Percentiles rank a stretch among this genome's conserved stretches.
phyloP scores from a whole-genome alignment of 495 filamentous ascomycete genomes.

The Pseudomonodictys pantanalensis region DNA sequence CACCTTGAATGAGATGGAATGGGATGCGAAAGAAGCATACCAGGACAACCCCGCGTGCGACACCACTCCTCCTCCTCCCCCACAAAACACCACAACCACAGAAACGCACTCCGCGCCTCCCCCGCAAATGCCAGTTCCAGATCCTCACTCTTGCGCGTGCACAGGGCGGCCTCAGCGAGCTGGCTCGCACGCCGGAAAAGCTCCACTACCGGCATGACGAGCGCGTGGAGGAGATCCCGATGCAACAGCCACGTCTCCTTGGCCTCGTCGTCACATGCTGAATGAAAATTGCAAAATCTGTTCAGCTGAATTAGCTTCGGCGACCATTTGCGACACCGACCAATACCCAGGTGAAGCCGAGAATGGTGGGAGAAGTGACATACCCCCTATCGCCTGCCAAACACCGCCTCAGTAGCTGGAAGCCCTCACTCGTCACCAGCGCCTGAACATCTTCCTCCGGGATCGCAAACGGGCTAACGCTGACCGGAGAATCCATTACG shows the following conservation, averaged over 20 bases:
- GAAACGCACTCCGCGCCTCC: constrained; percentile 57
- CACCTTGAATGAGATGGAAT: neutral
- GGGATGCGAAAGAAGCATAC: constrained; percentile 3
- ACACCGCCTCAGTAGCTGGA: constrained; percentile 46
- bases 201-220: constrained; percentile 57
- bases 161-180: constrained; percentile 49
- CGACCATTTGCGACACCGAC: too few relatives aligned
- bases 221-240: constrained; percentile 59
- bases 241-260: constrained; percentile 48
- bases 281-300: constrained; percentile 54
- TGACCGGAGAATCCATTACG: too few relatives aligned
- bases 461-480: constrained; percentile 49
- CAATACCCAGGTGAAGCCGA: constrained; percentile 26
- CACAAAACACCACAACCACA: constrained; percentile 61
- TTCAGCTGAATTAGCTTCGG: neutral
- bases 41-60: constrained; percentile 55
- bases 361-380: constrained; percentile 41
- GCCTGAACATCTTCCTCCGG: constrained; percentile 42
- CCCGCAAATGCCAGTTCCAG: constrained; percentile 59
- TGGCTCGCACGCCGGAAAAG: constrained; percentile 54
- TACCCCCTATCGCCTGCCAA: constrained; percentile 40
- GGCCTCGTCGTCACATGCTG: constrained; percentile 42
- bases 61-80: constrained; percentile 60
- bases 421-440: constrained; percentile 47
- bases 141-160: constrained; percentile 49